Evolutionary conservation across 2,329 filamentous ascomycete species (phyloP).

Genomic region (Claviceps sp.): DNA sequence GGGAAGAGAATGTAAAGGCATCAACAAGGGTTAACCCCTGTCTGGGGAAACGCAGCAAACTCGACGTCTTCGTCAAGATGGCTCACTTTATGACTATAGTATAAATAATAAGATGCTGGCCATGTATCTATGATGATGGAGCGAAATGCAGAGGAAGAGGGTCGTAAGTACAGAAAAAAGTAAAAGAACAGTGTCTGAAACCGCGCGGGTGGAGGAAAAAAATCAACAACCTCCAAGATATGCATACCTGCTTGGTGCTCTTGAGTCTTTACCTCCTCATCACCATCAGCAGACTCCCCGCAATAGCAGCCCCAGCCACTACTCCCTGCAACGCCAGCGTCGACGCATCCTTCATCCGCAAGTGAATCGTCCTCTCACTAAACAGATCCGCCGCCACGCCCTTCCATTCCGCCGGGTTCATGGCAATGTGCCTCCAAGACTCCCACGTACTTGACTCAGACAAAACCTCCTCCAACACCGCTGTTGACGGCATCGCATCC

Average conservation of each 20-base stretch:
- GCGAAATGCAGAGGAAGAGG: background rate
- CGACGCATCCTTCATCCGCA: conserved; percentile 59
- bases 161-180: too few relatives aligned
- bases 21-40: too few relatives aligned
- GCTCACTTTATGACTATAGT: background rate
- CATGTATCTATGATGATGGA: background rate
- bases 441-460: background rate
- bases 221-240: background rate
- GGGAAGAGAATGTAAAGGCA: too few relatives aligned
- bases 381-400: conserved; percentile 42
- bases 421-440: conserved; percentile 30
- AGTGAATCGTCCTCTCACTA: conserved; percentile 49
- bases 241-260: background rate
- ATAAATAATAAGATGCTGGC: background rate
- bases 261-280: conserved; percentile 20
- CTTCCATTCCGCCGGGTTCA: conserved; percentile 32
- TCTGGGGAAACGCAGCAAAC: too few relatives aligned
- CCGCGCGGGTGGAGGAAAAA: background rate
- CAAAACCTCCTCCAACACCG: background rate
- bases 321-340: conserved; percentile 56
- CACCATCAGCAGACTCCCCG: conserved; percentile 38
- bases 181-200: too few relatives aligned
- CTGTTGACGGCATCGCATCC: background rate
- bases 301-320: conserved; percentile 49
- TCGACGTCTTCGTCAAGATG: background rate